Evolutionary conservation across 1,139 yeast species (phyloP), one percentile per base, ranked within the genome.

Genomic region (Geotrichum histeridarum): DNA sequence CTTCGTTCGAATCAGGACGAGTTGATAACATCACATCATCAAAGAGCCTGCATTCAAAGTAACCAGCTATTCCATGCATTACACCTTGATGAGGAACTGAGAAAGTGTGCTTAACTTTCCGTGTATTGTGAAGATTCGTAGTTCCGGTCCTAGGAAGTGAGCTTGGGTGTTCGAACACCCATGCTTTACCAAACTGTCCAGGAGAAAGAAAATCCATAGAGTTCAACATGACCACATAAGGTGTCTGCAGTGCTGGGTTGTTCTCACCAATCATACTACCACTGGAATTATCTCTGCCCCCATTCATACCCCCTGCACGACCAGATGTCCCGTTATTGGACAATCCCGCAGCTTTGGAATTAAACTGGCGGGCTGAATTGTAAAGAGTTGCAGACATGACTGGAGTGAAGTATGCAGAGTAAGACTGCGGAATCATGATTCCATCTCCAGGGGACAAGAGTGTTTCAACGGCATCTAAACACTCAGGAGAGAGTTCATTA

Each of bases 401-500:
- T 0, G 96, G 96, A 2, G 84, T 82, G 12, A 86, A 64, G 57
- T 73, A 80, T 12, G 85, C 77, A 1, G 83, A 67, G 62, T 54
- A 83, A 6, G 77, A 72, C 50, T 76, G 71, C 1, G 98, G 98
- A 35, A 90, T 88, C 71, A 79, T 75, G n/a, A 80, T 67, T 1
- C 77, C 73, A 5, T 54, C 60, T 11, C n/a, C 39, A 18, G 66
- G 61, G 42, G 66, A 68, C 38, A 73, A 61, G 7, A 60, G 58
- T 14, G 58, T 61, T 12, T 55, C 53, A 8, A 55, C 22, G 1
- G 70, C 70, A 51, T 71, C 74, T 32, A 78, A 70, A 56, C 94
- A 84, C 65, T 91, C 98, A 0, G 97, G 97, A n/a, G 88, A 77
- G 15, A 87, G 73, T 66, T 91, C 98, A 67, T 91, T 91, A 67